phyloP scores from a whole-genome alignment of 257 asterid species.

The Solanum virginianum region DNA sequence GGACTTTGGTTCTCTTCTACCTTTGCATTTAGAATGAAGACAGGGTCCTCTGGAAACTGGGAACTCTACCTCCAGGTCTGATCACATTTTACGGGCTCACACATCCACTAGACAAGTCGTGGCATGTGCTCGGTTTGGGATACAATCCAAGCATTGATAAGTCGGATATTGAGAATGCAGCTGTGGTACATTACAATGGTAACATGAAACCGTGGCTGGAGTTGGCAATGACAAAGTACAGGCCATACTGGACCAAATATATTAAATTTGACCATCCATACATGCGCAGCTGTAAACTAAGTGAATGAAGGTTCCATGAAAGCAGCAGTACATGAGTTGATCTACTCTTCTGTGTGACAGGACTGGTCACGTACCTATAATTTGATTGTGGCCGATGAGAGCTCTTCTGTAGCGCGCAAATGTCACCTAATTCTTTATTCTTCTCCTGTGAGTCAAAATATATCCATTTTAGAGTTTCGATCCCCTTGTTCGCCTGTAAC shows the following conservation, averaged over 20 bases:
- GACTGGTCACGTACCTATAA: constrained; percentile 1
- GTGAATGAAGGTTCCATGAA: constrained; percentile 29
- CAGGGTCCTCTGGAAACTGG: constrained; percentile 94
- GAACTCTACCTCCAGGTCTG: constrained; percentile 93
- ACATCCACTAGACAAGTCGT: constrained; percentile 85
- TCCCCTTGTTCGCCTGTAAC: constrained; percentile 8
- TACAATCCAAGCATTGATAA: constrained; percentile 82
- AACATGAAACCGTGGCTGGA: constrained; percentile 99
- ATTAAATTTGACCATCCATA: constrained; percentile 77
- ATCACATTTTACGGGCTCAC: constrained; percentile 92
- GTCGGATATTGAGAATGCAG: constrained; percentile 79
- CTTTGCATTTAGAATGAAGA: constrained; percentile 62
- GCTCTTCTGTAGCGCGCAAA: not conserved
- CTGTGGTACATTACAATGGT: constrained; percentile 91
- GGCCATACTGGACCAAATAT: constrained; percentile 79
- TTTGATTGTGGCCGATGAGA: not conserved
- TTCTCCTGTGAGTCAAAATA: constrained; percentile 18
- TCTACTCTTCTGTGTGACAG: constrained; percentile 2
- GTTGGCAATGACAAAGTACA: constrained; percentile 89
- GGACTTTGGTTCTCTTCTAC: not conserved
- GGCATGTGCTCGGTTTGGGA: constrained; percentile 98
- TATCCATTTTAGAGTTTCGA: constrained; percentile 17
- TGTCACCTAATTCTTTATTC: constrained; percentile 13
- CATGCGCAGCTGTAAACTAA: constrained; percentile 57
- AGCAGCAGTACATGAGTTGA: constrained; percentile 3